Evolutionary conservation across 495 filamentous ascomycete genomes (phyloP).

Genomic region (Xylaria telfairii): DNA sequence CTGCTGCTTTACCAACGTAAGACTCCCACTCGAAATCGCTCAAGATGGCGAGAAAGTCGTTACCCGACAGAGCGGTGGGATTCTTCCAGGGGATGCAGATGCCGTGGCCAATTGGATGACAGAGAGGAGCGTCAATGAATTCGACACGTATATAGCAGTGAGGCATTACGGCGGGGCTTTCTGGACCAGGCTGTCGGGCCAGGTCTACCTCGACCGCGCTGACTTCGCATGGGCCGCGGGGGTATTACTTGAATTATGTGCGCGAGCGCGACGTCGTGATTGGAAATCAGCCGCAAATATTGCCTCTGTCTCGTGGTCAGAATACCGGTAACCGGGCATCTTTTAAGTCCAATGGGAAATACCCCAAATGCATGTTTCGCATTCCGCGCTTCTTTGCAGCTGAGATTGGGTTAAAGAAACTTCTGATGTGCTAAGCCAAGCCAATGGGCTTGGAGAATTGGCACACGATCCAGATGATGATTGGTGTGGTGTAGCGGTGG

Average conservation of each 20-base stretch:
- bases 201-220: slow-evolving; percentile 76
- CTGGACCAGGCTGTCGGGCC: slow-evolving; percentile 77
- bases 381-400: slow-evolving; percentile 12
- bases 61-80: slow-evolving; percentile 16
- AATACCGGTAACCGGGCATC: slow-evolving; percentile 5
- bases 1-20: slow-evolving; percentile 66
- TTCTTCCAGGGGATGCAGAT: slow-evolving; percentile 33
- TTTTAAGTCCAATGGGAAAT: slow-evolving; percentile 9
- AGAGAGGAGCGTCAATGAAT: slow-evolving; percentile 59
- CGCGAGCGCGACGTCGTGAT: slow-evolving; percentile 61
- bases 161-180: slow-evolving; percentile 64
- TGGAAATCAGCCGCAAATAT: slow-evolving; percentile 28
- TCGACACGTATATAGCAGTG: slow-evolving; percentile 73
- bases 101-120: slow-evolving; percentile 62
- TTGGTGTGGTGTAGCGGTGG: background rate
- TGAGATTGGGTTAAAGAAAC: slow-evolving; percentile 14
- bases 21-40: slow-evolving; percentile 61
- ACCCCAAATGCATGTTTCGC: slow-evolving; percentile 19
- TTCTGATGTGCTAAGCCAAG: background rate
- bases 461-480: background rate
- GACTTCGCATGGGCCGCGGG: slow-evolving; percentile 79
- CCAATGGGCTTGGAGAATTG: slow-evolving; percentile 15
- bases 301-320: background rate
- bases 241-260: slow-evolving; percentile 66
- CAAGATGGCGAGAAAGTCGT: slow-evolving; percentile 30